phyloP scores from a whole-genome alignment of 768 basidiomycete genomes.

The Calocybe indica region DNA sequence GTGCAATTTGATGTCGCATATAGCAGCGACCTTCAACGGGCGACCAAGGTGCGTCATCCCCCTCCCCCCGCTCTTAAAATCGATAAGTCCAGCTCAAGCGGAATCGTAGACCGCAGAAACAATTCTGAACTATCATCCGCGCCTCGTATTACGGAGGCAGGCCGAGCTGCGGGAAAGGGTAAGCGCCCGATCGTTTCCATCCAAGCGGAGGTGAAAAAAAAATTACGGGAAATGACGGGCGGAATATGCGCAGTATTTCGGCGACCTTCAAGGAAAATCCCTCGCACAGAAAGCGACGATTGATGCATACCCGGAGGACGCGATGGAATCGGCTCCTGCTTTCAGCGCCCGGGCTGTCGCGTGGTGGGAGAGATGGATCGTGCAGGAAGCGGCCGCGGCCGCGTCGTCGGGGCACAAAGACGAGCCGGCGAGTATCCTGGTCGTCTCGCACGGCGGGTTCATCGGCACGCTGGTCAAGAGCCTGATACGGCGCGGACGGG shows the following conservation, averaged over 20 bases:
- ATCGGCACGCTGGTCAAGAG: conserved; percentile 47
- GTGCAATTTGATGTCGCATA: conserved; percentile 55
- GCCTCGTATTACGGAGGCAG: conserved; percentile 34
- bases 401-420: background rate
- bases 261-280: conserved; percentile 45
- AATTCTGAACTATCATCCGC: conserved; percentile 51
- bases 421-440: conserved; percentile 40
- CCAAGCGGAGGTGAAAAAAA: background rate
- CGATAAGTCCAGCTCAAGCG: conserved; percentile 1
- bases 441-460: conserved; percentile 63
- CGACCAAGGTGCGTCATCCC: conserved; percentile 45
- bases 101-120: conserved; percentile 54
- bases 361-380: conserved; percentile 58
- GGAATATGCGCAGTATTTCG: conserved; percentile 12
- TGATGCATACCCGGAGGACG: conserved; percentile 18
- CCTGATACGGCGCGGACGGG: conserved; percentile 35
- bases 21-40: conserved; percentile 69
- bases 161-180: conserved; percentile 63
- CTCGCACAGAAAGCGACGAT: conserved; percentile 7
- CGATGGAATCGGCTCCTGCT: conserved; percentile 30
- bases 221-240: background rate
- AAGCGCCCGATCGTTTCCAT: conserved; percentile 10
- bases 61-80: background rate
- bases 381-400: conserved; percentile 19
- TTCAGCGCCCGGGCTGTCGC: conserved; percentile 43